Evolutionary conservation across 805 yeast genomes (phyloP).

Genomic region (Candida xiaguanensis): DNA sequence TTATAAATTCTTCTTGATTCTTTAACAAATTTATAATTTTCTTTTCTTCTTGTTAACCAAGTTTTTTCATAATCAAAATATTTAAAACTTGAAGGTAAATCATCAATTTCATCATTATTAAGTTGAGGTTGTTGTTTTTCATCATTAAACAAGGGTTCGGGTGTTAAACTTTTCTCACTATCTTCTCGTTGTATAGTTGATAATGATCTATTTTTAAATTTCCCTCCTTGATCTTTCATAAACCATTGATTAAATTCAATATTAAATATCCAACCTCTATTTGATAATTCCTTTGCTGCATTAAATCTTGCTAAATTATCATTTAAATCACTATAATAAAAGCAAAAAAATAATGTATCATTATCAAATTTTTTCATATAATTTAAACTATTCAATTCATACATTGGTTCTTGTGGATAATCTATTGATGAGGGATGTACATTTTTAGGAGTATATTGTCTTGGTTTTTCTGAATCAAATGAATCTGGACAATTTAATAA

Average conservation of each 20-base stretch:
- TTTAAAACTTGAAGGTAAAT: constrained; percentile 53
- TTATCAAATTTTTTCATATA: constrained; percentile 70
- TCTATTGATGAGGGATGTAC: constrained; percentile 88
- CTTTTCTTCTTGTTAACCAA: constrained; percentile 47
- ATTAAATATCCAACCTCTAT: constrained; percentile 81
- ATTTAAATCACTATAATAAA: constrained; percentile 64
- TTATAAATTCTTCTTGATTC: constrained; percentile 27
- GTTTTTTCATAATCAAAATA: constrained; percentile 77
- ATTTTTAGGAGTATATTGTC: constrained; percentile 67
- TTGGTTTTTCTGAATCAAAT: constrained; percentile 81
- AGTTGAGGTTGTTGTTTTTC: no score
- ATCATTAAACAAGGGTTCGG: constrained; percentile 12
- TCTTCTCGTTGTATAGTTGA: constrained; percentile 15
- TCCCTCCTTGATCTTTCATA: constrained; percentile 56
- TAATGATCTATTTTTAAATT: constrained; percentile 31
- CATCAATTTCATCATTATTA: constrained; percentile 25
- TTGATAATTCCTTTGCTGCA: constrained; percentile 76
- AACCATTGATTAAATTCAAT: constrained; percentile 77
- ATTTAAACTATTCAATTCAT: constrained; percentile 57
- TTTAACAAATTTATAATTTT: constrained; percentile 31
- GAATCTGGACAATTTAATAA: constrained; percentile 91
- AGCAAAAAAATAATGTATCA: constrained; percentile 88
- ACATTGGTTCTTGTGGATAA: constrained; percentile 84
- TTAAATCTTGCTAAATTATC: constrained; percentile 36
- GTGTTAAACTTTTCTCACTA: not conserved